Evolutionary conservation across 2,329 filamentous ascomycete genomes (phyloP).

Genomic region (Sporothrix schenckii): DNA sequence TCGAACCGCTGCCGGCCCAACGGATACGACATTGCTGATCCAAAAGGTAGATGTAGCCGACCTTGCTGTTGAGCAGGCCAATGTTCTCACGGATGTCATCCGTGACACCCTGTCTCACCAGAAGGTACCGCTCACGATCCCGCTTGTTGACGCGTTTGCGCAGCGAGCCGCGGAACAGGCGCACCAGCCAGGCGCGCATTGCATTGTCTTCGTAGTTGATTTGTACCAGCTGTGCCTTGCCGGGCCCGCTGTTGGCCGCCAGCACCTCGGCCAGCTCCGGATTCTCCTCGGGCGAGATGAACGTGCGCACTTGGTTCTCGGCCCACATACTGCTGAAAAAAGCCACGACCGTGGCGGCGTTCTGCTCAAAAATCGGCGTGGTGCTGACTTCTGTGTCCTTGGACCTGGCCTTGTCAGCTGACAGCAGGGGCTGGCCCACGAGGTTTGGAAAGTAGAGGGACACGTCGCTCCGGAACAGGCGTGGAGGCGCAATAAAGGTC

Average conservation of each 20-base stretch:
- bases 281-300: constrained; percentile 67
- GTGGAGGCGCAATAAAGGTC: constrained; percentile 81
- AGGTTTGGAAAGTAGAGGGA: constrained; percentile 95
- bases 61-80: constrained; percentile 81
- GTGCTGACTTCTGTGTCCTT: constrained; percentile 72
- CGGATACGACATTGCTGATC: constrained; percentile 86
- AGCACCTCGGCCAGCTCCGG: constrained; percentile 68
- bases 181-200: constrained; percentile 64
- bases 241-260: constrained; percentile 48
- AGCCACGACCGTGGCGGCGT: constrained; percentile 71
- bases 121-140: constrained; percentile 64
- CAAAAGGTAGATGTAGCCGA: constrained; percentile 90
- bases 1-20: constrained; percentile 83
- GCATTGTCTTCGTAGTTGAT: constrained; percentile 86
- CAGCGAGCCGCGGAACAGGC: constrained; percentile 59
- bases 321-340: constrained; percentile 87
- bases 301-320: constrained; percentile 74
- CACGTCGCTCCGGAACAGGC: constrained; percentile 79
- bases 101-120: constrained; percentile 61
- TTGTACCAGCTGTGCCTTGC: constrained; percentile 70
- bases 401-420: constrained; percentile 49
- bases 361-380: constrained; percentile 63
- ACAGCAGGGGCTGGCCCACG: constrained; percentile 73
- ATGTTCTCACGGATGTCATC: constrained; percentile 65
- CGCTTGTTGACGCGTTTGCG: constrained; percentile 53